Base-by-base conservation (phyloP, 768 basidiomycete species). In the Tylopilus cervinicoccineus region DNA sequence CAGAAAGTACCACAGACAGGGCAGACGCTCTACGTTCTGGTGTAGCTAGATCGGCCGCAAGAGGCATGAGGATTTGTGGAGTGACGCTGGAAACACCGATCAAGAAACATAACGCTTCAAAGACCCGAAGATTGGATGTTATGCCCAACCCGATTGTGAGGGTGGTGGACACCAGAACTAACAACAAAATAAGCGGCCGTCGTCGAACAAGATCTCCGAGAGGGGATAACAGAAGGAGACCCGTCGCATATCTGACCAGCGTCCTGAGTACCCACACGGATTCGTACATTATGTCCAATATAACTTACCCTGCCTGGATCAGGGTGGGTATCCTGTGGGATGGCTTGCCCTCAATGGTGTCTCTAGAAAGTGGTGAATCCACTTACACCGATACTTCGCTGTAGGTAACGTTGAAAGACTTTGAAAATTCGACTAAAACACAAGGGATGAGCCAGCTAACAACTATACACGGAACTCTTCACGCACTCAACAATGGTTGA, bases 151-250 rank as follows among this genome's bases (percentile, higher is more conserved):
- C 90, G 42, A 93, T 80, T 0, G 86, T 80, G 4, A 95, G 70
- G 5, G 74, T 57, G 0, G 77, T 75, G 0, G 83, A 79, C 19
- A 77, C 39, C 2, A 76, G 55, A 32, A 85, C 70, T 17, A 90
- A 66, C 11, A 73, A 50, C 19, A 94, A 72, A 26, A 86, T 74
- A 0, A 95, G 72, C 37, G 80, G 83, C 12, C 92, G 74, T 29
- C 91, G 72, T 17, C 86, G 84, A 24, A 91, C 76, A 19, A 93
- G 76, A 63, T 95, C 92, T 8, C 93, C 92, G 0, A 91, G 72
- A 2, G 93, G 92, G 1, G 86, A 79, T 45, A 94, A 79, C 34
- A 93, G 65, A 3, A 93, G 64, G 7, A 92, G 74, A 1, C 88
- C 88, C 8, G 70, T 70, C 2, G 84, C 86, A 62, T 90, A 92